A percentile compares a stretch with the other conserved stretches of the same genome.
phyloP scores from a whole-genome alignment of 2,329 filamentous ascomycete genomes.

The Trichoderma afroharzianum region DNA sequence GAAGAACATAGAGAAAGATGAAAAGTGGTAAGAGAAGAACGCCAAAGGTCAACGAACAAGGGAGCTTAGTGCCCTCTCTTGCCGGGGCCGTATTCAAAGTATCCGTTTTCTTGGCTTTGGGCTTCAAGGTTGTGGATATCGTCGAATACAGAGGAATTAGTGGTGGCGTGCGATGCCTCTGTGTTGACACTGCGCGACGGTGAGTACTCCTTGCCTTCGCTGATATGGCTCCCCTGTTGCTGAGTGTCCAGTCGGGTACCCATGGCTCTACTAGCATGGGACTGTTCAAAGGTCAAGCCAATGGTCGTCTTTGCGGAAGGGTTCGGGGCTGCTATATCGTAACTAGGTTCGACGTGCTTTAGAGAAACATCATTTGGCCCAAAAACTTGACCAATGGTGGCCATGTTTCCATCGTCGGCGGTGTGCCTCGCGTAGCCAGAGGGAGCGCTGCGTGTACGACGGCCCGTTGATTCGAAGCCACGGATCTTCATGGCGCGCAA shows the following conservation, averaged over 20 bases:
- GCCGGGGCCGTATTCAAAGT: conserved; percentile 16
- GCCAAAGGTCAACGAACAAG: neutral
- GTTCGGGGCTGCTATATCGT: neutral
- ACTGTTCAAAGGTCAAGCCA: conserved; percentile 23
- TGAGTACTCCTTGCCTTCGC: conserved; percentile 27
- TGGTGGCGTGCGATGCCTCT: conserved; percentile 17
- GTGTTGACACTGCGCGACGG: conserved; percentile 25
- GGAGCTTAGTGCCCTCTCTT: neutral
- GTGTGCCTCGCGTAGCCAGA: conserved; percentile 27
- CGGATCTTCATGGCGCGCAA: conserved; percentile 45
- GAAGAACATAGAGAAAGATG: neutral
- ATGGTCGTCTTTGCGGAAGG: conserved; percentile 7
- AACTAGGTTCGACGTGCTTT: conserved; percentile 25
- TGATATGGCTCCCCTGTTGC: conserved; percentile 36
- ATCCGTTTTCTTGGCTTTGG: conserved; percentile 28
- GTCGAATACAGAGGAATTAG: conserved; percentile 25
- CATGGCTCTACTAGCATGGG: conserved; percentile 1
- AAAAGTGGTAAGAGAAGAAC: neutral
- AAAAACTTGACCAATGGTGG: conserved; percentile 29
- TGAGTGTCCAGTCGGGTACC: neutral
- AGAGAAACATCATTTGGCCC: conserved; percentile 38
- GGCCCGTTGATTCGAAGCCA: conserved; percentile 44
- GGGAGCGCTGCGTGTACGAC: conserved; percentile 31
- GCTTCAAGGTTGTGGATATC: conserved; percentile 32
- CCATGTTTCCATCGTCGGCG: conserved; percentile 25